Percentiles rank a stretch among this genome's conserved stretches.
phyloP scores from a whole-genome alignment of 78 protist species.

The Reticulomyxa filosa region DNA sequence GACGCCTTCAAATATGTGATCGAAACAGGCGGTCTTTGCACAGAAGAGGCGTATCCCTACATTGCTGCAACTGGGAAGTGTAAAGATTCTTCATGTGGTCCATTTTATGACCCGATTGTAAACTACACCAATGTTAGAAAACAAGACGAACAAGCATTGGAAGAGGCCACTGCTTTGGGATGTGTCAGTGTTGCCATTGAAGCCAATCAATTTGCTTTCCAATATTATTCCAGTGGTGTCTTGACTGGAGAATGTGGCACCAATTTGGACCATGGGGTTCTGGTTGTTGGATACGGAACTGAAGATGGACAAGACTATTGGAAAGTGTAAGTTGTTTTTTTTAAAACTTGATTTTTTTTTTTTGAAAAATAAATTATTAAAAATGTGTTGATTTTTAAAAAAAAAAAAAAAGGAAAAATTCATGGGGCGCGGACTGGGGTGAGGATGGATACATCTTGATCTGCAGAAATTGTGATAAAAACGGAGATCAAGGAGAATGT shows the following conservation, averaged over 20 bases:
- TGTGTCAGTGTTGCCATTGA: slow-evolving; percentile 63
- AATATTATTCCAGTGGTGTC: slow-evolving; percentile 51
- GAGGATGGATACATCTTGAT: slow-evolving; percentile 33
- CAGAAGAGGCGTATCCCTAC: slow-evolving; percentile 67
- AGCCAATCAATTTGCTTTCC: slow-evolving; percentile 41
- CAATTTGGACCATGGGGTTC: slow-evolving; percentile 56
- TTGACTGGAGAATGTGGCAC: slow-evolving; percentile 24
- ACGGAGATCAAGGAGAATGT: background rate
- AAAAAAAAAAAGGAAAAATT: too few species aligned
- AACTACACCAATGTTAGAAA: slow-evolving; percentile 11
- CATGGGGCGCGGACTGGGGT: slow-evolving; percentile 62
- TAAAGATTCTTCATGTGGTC: background rate
- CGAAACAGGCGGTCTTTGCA: slow-evolving; percentile 31
- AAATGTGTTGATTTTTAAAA: too few species aligned
- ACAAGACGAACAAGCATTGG: slow-evolving; percentile 32
- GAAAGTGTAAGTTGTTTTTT: too few species aligned
- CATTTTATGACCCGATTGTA: background rate
- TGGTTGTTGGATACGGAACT: slow-evolving; percentile 62
- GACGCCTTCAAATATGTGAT: slow-evolving; percentile 30
- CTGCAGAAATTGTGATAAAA: background rate
- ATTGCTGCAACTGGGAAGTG: slow-evolving; percentile 1
- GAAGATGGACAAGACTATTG: slow-evolving; percentile 28
- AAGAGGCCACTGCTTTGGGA: slow-evolving; percentile 12
- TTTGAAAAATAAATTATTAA: too few species aligned
- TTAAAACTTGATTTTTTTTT: too few species aligned